Evolutionary conservation across 208 protist species (phyloP).

Genomic region (Naegleria lovaniensis): DNA sequence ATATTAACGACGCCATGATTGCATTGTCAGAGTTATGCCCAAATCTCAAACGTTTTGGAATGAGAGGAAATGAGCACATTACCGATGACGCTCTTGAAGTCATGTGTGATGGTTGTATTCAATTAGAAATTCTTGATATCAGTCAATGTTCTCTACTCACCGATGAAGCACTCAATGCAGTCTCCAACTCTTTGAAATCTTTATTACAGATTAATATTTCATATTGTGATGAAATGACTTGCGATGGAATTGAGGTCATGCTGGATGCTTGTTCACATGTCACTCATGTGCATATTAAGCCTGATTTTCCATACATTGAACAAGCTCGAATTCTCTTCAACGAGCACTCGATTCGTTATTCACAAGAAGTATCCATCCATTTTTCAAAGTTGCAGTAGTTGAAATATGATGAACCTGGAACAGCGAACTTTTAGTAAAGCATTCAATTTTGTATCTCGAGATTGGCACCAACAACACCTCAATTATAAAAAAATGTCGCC

Average conservation of each 20-base stretch:
- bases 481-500: too few relatives aligned
- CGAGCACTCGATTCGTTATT: background rate
- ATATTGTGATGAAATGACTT: background rate
- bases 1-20: background rate
- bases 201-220: background rate
- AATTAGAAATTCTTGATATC: background rate
- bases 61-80: background rate
- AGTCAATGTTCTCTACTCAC: background rate
- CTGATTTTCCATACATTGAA: background rate
- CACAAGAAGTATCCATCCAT: background rate
- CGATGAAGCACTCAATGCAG: background rate
- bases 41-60: background rate
- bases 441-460: too few relatives aligned
- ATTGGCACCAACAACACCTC: too few relatives aligned
- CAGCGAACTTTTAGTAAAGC: too few relatives aligned
- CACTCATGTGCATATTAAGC: background rate
- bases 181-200: background rate
- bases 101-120: background rate
- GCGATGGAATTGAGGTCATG: background rate
- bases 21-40: background rate
- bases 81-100: background rate
- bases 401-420: too few relatives aligned
- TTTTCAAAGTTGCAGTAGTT: too few relatives aligned
- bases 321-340: background rate
- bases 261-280: background rate